Evolutionary conservation across 257 asterid species (phyloP).

Genomic region (Nicotiana otophora): DNA sequence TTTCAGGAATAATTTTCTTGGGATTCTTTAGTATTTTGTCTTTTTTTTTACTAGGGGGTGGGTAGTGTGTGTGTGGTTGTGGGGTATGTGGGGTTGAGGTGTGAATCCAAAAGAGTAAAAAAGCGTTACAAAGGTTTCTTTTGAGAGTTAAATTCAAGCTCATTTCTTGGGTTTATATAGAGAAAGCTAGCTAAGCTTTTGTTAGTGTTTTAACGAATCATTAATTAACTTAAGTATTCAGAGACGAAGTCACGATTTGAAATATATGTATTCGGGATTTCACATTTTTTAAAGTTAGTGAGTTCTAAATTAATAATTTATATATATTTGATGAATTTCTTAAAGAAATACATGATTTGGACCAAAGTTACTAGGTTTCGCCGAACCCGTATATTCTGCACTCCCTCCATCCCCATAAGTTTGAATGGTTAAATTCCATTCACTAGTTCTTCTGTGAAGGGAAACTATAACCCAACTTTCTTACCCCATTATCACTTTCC

Average conservation of each 20-base stretch:
- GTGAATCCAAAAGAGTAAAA: neutral
- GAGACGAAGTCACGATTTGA: too few relatives aligned
- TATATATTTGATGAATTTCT: too few relatives aligned
- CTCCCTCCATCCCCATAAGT: too few relatives aligned
- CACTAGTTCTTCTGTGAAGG: neutral
- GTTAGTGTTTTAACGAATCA: neutral
- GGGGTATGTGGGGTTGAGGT: neutral
- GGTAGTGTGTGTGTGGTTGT: too few relatives aligned
- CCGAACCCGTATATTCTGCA: too few relatives aligned
- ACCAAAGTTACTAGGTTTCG: too few relatives aligned
- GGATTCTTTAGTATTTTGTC: neutral
- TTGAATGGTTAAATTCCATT: neutral
- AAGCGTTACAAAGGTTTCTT: neutral
- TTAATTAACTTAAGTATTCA: neutral
- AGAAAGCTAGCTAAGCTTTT: neutral
- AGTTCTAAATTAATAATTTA: too few relatives aligned
- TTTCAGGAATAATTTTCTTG: neutral
- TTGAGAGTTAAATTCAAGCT: neutral
- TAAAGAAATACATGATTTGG: too few relatives aligned
- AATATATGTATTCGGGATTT: too few relatives aligned
- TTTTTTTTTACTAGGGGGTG: neutral
- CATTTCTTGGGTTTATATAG: conserved; percentile 6
- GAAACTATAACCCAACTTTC: too few relatives aligned
- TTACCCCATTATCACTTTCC: too few relatives aligned
- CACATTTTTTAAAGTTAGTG: too few relatives aligned